Evolutionary conservation across 2,329 filamentous ascomycete species (phyloP).

Genomic region (Diaporthe batatas): DNA sequence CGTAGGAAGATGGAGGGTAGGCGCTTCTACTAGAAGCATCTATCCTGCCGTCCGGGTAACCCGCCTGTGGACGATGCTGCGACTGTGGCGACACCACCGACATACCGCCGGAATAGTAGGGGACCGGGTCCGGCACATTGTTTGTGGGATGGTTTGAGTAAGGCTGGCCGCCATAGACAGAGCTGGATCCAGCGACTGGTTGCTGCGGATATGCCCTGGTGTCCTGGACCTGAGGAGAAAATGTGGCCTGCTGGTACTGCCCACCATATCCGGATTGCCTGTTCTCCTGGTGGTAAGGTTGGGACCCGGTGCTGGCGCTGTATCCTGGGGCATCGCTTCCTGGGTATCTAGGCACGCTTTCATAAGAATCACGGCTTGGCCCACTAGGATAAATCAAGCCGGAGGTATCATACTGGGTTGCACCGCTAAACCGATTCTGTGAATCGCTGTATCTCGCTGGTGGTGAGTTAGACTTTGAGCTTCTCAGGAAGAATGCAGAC

Average conservation of each 20-base stretch:
- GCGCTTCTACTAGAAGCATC: slow-evolving; percentile 28
- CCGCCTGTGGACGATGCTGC: slow-evolving; percentile 11
- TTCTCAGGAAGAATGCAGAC: slow-evolving; percentile 61
- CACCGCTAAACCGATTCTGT: slow-evolving; percentile 52
- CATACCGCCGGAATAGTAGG: slow-evolving; percentile 12
- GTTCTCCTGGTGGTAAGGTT: slow-evolving; percentile 46
- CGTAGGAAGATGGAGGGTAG: slow-evolving; percentile 24
- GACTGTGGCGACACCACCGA: background rate
- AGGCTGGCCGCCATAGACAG: slow-evolving; percentile 30
- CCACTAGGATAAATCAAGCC: slow-evolving; percentile 34
- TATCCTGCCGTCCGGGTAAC: slow-evolving; percentile 38
- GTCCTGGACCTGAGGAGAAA: slow-evolving; percentile 31
- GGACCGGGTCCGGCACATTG: slow-evolving; percentile 16
- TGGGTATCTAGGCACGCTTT: slow-evolving; percentile 62
- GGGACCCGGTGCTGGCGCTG: slow-evolving; percentile 49
- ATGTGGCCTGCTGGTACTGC: slow-evolving; percentile 40
- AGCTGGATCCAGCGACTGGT: slow-evolving; percentile 13
- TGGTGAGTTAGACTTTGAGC: slow-evolving; percentile 68
- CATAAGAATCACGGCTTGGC: slow-evolving; percentile 48
- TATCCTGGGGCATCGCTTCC: slow-evolving; percentile 64
- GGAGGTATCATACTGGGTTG: slow-evolving; percentile 43
- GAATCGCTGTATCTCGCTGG: slow-evolving; percentile 70
- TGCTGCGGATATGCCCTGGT: slow-evolving; percentile 23
- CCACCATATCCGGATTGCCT: slow-evolving; percentile 46
- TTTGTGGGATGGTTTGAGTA: slow-evolving; percentile 31